A percentile compares a stretch with the other conserved stretches of the same genome.
Evolutionary conservation across 495 filamentous ascomycete species (phyloP).

Genomic region (Rostrohypoxylon terebratum): DNA sequence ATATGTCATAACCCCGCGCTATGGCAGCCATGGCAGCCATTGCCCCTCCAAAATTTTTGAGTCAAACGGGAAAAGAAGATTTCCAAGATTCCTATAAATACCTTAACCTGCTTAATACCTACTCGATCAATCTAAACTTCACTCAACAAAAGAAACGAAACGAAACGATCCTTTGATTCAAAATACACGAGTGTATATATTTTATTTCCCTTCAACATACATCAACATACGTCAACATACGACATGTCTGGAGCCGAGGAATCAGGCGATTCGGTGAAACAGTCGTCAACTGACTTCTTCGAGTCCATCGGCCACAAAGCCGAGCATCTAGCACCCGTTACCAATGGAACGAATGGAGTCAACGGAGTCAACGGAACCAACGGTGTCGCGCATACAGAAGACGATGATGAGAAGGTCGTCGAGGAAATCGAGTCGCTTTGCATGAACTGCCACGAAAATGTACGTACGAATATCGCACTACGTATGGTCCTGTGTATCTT

Average conservation of each 20-base stretch:
- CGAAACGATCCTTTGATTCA: background rate
- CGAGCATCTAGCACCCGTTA: constrained; percentile 56
- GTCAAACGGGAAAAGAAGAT: constrained; percentile 27
- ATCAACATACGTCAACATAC: background rate
- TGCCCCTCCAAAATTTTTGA: constrained; percentile 56
- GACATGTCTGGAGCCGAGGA: constrained; percentile 32
- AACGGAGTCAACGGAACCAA: constrained; percentile 45
- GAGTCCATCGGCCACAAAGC: constrained; percentile 67
- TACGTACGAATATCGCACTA: constrained; percentile 55
- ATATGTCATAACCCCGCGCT: constrained; percentile 52
- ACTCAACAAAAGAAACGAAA: background rate
- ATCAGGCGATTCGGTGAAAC: constrained; percentile 28
- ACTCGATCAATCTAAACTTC: background rate
- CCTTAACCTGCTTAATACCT: background rate
- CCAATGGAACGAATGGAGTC: constrained; percentile 43
- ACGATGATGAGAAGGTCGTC: constrained; percentile 68
- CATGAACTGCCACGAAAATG: constrained; percentile 79
- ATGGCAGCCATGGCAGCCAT: constrained; percentile 18
- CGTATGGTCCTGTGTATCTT: background rate
- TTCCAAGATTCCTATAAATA: constrained; percentile 6
- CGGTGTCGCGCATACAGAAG: constrained; percentile 44
- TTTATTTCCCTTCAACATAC: too few relatives aligned
- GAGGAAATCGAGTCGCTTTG: constrained; percentile 68
- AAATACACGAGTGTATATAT: background rate
- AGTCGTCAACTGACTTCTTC: constrained; percentile 58